phyloP scores from a whole-genome alignment of 345 rosid species.

The Lenwebbia sp. region DNA sequence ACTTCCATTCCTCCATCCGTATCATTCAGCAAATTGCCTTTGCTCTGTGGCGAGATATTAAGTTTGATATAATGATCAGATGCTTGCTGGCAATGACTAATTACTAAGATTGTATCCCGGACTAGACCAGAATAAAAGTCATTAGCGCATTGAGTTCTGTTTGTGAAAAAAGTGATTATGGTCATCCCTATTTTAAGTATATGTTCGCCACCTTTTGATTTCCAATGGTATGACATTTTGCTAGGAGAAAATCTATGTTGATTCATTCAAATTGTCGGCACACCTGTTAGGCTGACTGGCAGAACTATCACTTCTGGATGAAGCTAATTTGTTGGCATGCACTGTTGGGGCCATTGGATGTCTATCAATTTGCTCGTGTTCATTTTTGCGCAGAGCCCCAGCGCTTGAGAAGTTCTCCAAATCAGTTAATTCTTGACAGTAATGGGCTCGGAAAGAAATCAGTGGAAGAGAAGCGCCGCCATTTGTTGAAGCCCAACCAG shows the following conservation, averaged over 20 bases:
- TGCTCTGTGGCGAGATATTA: neutral
- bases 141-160: neutral
- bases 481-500: slow-evolving; percentile 24
- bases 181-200: neutral
- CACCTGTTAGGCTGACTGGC: neutral
- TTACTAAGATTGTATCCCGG: neutral
- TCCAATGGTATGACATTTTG: neutral
- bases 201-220: neutral
- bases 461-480: too few species aligned
- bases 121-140: neutral
- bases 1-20: too few species aligned
- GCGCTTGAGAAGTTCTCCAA: too few species aligned
- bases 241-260: neutral
- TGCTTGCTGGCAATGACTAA: neutral
- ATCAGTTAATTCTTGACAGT: too few species aligned
- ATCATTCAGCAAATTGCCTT: neutral
- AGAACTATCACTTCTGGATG: neutral
- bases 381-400: too few species aligned
- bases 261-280: neutral
- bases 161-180: neutral
- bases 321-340: neutral
- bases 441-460: too few species aligned
- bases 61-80: neutral
- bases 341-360: too few species aligned
- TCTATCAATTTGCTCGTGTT: too few species aligned